Conservation (phyloP, 148 eudicot species). For the Persicaria maculosa region DNA sequence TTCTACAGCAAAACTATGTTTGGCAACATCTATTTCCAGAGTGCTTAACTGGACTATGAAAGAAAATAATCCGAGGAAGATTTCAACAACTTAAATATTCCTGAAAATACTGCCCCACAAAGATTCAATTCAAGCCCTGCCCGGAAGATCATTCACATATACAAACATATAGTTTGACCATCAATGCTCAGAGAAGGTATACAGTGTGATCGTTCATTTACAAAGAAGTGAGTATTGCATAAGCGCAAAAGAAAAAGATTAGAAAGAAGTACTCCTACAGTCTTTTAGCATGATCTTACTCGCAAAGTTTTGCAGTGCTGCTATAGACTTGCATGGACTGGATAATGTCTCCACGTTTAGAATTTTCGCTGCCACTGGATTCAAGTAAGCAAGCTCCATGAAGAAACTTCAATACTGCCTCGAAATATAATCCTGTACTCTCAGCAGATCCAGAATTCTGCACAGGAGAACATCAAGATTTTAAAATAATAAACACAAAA, state of each 20-base stretch:
- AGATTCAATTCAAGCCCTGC: not conserved
- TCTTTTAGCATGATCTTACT: slow-evolving; percentile 35
- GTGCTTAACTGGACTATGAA: not conserved
- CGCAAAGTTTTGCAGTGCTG: slow-evolving; percentile 88
- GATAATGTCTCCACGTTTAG: slow-evolving; percentile 55
- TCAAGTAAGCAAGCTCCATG: slow-evolving; percentile 84
- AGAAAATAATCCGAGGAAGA: not conserved
- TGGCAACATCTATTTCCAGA: not conserved
- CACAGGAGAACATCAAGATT: slow-evolving; percentile 14
- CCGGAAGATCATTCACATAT: not conserved
- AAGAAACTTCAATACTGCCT: slow-evolving; percentile 88
- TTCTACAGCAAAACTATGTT: not conserved
- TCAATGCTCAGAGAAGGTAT: too few relatives aligned
- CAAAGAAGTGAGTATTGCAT: too few relatives aligned
- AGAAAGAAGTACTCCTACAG: not conserved
- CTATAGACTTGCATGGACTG: slow-evolving; percentile 70
- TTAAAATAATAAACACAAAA: slow-evolving; percentile 1
- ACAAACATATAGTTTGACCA: too few relatives aligned
- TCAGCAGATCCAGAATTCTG: slow-evolving; percentile 67
- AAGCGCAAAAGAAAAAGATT: not conserved
- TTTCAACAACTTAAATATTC: not conserved
- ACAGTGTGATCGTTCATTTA: too few relatives aligned
- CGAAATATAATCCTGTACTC: slow-evolving; percentile 62
- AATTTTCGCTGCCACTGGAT: slow-evolving; percentile 50
- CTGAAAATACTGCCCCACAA: not conserved